Evolutionary conservation across 2,329 filamentous ascomycete species (phyloP), one percentile per base, ranked within the genome.

Genomic region (Fusarium pseudonygamai): DNA sequence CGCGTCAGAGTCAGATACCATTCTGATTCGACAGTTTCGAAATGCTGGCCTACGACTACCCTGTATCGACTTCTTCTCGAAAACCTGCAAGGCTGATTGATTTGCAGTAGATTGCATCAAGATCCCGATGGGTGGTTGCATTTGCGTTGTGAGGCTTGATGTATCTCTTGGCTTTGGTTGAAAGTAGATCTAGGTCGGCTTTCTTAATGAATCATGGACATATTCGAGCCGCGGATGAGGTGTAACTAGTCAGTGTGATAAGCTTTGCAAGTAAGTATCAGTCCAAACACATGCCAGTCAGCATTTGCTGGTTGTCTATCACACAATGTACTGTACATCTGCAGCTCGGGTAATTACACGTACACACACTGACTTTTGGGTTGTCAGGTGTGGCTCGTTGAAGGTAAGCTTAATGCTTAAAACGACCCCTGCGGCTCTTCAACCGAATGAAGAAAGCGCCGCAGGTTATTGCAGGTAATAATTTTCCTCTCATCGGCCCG

Each of bases 391-490:
- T 67, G 64, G 64, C 36, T 62, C 36, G 14, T 28, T 24, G 42
- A 20, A 42, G 52, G 52, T 67, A 60, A 67, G 63, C 64, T 67
- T 63, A 69, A 69, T 24, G 53, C 53, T 67, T 63, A 69, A 69
- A 20, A 39, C 14, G 36, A 63, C 36, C 66, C 64, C 40, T 69
- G 66, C 30, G 16, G 61, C 26, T 28, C 36, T 62, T 34, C 47
- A 55, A 43, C 43, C 53, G 43, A 52, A 45, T 40, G 18, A 42
- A 56, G 56, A 63, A 68, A 43, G 37, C 20, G 64, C 66, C 49
- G 57, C 57, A 68, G 63, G 53, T 55, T 40, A 67, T 67, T 39
- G 36, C 43, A 47, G 37, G 45, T 55, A 52, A 64, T 62, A 62
- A 67, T 22, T 22, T 49, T 68, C 32, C 28, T 55, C 22, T 50